Evolutionary conservation across 2,329 filamentous ascomycete species (phyloP), one percentile per base, ranked within the genome.

Genomic region (Colletotrichum sp.): DNA sequence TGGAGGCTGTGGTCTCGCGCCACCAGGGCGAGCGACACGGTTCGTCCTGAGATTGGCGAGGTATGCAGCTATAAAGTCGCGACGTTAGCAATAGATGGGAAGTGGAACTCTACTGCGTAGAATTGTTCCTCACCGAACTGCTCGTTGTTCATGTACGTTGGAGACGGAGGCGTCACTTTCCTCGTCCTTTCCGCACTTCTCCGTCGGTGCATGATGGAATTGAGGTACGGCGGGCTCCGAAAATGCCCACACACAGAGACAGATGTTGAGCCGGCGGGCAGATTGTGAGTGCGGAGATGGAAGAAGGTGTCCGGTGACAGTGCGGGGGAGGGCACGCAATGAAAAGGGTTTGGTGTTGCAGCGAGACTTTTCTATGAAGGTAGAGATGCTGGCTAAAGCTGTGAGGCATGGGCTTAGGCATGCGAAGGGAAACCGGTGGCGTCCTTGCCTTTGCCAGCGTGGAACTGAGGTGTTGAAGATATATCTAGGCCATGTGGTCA

Each of bases 11-110:
- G 94, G 94, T 78, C 94, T 89, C 66, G 94, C 93, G 77, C 94
- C 94, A 72, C 91, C 93, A 11, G 94, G 94, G 72, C 94, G 90
- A 44, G 90, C 88, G 72, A 92, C 87, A 68, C 93, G 92, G 83
- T 91, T 94, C 79, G 90, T 91, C 79, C 94, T 93, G 44, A 96
- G 90, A 79, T 93, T 91, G 79, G 93, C 75, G n/a, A 78, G 71
- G 32, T 75, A 79, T 64, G 67, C 71, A 66, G 78, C 72, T 77
- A 72, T 27, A 57, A 22, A 19, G 36, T 30, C 16, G 39, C 4
- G 12, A 28, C 25, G 44, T 76, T 60, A 76, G 71, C 64, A 68
- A 72, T 28, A n/a, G 34, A 19, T 48, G 32, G 28, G 34, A 69
- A 28, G 8, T 52, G 48, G 32, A 64, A 73, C 55, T 48, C 32